Conservation (phyloP, 208 protist genomes). For the Naegleria gruberi region DNA sequence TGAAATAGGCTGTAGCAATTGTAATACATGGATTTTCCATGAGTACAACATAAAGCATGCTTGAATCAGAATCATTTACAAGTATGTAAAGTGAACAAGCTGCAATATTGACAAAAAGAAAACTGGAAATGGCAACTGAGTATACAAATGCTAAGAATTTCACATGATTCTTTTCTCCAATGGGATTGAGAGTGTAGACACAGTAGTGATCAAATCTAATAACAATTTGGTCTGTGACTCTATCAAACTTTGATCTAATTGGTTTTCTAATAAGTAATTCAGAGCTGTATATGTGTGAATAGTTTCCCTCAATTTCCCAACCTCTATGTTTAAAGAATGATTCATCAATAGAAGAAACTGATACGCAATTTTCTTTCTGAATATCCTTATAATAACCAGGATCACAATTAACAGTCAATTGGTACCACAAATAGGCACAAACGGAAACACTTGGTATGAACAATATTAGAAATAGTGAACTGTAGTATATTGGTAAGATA, state of each 20-base stretch:
- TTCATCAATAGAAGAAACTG: too few species aligned
- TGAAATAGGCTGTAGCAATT: background rate
- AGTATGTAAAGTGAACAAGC: background rate
- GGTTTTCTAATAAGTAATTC: conserved; percentile 5
- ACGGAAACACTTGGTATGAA: background rate
- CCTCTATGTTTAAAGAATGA: too few species aligned
- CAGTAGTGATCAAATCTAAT: conserved; percentile 32
- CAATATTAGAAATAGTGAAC: background rate
- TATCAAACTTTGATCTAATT: conserved; percentile 16
- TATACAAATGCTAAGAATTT: background rate
- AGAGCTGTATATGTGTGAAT: too few species aligned
- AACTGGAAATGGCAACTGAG: background rate
- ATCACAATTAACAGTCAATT: background rate
- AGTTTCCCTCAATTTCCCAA: too few species aligned
- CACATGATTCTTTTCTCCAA: conserved; percentile 20
- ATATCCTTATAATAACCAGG: background rate
- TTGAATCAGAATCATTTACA: background rate
- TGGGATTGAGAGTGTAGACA: background rate
- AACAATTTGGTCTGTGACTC: conserved; percentile 17
- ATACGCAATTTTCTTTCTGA: too few species aligned
- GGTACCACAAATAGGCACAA: background rate
- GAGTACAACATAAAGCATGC: background rate
- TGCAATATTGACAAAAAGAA: background rate
- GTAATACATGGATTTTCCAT: background rate
- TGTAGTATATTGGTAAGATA: too few species aligned